These are phyloP conservation scores for Candida neerlandica DNA, from an alignment of 1,139 yeast species.

Conservation along the genomic window DNA sequence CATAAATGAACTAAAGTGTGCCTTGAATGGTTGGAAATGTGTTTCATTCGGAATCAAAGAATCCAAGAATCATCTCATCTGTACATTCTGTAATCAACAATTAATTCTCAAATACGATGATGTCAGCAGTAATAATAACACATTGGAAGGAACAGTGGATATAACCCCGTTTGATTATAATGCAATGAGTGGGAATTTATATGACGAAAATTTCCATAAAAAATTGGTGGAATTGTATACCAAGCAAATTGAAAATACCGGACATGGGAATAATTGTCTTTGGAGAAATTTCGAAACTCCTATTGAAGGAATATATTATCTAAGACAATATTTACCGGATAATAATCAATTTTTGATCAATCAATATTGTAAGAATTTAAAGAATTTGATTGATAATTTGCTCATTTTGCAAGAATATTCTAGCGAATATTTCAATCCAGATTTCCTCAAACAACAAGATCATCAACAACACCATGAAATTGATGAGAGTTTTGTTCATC, in stretches of 20 bases:
- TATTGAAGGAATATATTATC: constrained; percentile 35
- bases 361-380: constrained; percentile 32
- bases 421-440: constrained; percentile 14
- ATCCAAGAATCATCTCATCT: constrained; percentile 36
- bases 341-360: constrained; percentile 32
- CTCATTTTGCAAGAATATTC: constrained; percentile 21
- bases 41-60: constrained; percentile 27
- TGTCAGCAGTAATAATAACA: constrained; percentile 2
- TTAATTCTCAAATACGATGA: constrained; percentile 30
- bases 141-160: neutral
- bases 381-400: constrained; percentile 31
- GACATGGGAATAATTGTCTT: constrained; percentile 36
- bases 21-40: constrained; percentile 48
- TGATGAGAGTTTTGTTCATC: neutral
- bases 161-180: constrained; percentile 9
- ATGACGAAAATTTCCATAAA: constrained; percentile 22
- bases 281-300: constrained; percentile 45
- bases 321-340: constrained; percentile 34
- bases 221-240: constrained; percentile 28
- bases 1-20: constrained; percentile 40
- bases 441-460: constrained; percentile 12
- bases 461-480: neutral
- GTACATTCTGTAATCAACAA: constrained; percentile 36
- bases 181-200: constrained; percentile 7
- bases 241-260: constrained; percentile 25